Conservation (phyloP, 2,329 filamentous ascomycete genomes). For the Neopestalotiopsis rosae region DNA sequence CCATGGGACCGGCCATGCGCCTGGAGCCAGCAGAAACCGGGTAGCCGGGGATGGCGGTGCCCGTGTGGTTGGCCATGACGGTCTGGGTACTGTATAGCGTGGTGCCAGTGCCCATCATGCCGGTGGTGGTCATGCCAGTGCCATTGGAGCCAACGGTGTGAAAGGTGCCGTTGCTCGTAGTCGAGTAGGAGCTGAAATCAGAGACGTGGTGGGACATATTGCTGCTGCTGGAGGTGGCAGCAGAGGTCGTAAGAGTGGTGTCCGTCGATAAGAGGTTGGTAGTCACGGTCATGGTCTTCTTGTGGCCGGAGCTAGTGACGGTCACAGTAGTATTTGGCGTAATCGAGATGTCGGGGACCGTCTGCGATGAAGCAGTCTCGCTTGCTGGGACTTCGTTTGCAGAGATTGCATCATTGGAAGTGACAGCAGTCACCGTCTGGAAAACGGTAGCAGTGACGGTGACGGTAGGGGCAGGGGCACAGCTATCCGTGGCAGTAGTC, state of each 20-base stretch:
- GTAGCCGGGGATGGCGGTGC: constrained; percentile 1
- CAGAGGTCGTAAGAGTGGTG: not conserved
- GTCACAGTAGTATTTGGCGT: constrained; percentile 7
- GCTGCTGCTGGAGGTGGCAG: not conserved
- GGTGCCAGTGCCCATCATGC: not conserved
- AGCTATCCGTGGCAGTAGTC: constrained; percentile 18
- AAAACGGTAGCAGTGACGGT: constrained; percentile 13
- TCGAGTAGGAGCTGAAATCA: not conserved
- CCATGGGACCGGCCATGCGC: not conserved
- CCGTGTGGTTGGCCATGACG: constrained; percentile 3
- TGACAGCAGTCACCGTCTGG: constrained; percentile 1
- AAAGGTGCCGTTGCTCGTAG: not conserved
- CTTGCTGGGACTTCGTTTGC: constrained; percentile 6
- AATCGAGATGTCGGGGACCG: constrained; percentile 7
- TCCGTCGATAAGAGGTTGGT: not conserved
- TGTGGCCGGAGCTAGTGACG: not conserved
- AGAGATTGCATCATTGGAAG: not conserved
- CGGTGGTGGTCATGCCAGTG: constrained; percentile 5
- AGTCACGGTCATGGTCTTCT: not conserved
- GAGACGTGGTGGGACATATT: constrained; percentile 15
- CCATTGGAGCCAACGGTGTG: not conserved
- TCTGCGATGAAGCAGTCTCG: not conserved
- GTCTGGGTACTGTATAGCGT: constrained; percentile 13
- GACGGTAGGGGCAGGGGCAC: constrained; percentile 10
- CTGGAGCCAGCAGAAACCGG: constrained; percentile 10